phyloP scores from a whole-genome alignment of 1,284 basidiomycete genomes.

The Abortiporus biennis region DNA sequence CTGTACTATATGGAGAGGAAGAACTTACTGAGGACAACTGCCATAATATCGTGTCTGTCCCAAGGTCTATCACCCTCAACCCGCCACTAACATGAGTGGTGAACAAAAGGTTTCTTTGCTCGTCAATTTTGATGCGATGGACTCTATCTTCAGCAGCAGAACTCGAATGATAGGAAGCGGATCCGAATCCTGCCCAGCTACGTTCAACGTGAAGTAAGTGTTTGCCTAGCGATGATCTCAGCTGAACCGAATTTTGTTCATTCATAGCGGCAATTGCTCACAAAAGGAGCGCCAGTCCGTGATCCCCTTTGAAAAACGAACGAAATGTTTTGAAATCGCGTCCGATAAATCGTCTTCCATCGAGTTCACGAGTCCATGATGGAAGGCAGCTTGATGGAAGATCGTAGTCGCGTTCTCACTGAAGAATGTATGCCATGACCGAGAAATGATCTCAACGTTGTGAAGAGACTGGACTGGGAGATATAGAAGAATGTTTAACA shows the following conservation, averaged over 20 bases:
- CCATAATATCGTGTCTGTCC: conserved; percentile 48
- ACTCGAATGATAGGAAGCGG: conserved; percentile 31
- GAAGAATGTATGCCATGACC: conserved; percentile 38
- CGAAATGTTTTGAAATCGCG: conserved; percentile 21
- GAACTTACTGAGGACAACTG: conserved; percentile 37
- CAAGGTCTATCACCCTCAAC: conserved; percentile 47
- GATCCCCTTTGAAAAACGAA: conserved; percentile 27
- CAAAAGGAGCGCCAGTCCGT: conserved; percentile 53
- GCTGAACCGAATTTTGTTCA: background rate
- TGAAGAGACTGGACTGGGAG: conserved; percentile 39
- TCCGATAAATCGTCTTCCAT: conserved; percentile 24
- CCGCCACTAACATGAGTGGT: conserved; percentile 49
- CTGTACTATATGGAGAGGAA: conserved; percentile 2
- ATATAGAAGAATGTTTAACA: conserved; percentile 37
- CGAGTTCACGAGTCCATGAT: conserved; percentile 38
- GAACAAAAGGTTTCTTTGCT: conserved; percentile 48
- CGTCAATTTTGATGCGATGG: conserved; percentile 72
- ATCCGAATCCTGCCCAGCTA: conserved; percentile 50
- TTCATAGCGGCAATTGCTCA: conserved; percentile 32
- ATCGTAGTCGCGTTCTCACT: conserved; percentile 38
- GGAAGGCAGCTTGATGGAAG: conserved; percentile 45
- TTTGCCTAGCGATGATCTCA: background rate
- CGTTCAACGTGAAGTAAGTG: conserved; percentile 19
- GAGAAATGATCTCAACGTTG: conserved; percentile 31
- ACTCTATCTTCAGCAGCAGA: conserved; percentile 32